Conservation (phyloP, 2,329 filamentous ascomycete genomes). For the Xylaria sp. region DNA sequence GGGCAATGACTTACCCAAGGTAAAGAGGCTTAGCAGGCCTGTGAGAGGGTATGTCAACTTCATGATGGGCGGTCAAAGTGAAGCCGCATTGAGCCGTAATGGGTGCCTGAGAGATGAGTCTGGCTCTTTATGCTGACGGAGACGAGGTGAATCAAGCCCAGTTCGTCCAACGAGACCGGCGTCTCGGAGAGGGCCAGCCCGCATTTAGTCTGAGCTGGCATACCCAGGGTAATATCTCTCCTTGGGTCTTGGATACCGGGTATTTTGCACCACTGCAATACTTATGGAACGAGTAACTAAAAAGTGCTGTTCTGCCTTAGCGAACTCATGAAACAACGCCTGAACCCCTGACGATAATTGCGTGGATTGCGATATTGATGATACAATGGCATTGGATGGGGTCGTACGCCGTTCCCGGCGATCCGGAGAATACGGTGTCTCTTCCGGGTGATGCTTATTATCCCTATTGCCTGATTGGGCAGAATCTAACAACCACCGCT, state of each 20-base stretch:
- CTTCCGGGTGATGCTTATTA: constrained; percentile 21
- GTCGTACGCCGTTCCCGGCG: neutral
- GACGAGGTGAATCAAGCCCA: neutral
- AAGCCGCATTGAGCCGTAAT: neutral
- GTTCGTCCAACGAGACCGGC: neutral
- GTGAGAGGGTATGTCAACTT: constrained; percentile 38
- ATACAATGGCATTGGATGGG: neutral
- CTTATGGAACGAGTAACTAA: constrained; percentile 4
- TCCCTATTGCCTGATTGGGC: constrained; percentile 20
- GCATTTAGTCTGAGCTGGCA: constrained; percentile 8
- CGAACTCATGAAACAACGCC: neutral
- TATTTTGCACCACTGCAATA: constrained; percentile 5
- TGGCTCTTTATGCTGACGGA: constrained; percentile 9
- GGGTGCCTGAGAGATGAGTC: neutral
- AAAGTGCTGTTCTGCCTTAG: neutral
- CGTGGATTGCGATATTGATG: neutral
- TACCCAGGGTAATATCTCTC: constrained; percentile 15
- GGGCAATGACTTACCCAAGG: constrained; percentile 37
- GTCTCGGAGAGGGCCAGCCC: neutral
- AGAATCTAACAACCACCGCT: neutral
- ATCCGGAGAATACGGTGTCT: constrained; percentile 3
- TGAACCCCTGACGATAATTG: neutral
- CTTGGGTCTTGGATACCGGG: constrained; percentile 4
- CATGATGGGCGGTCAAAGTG: constrained; percentile 36
- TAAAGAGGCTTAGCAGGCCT: constrained; percentile 38